A percentile compares a stretch with the other conserved stretches of the same genome.
phyloP scores from a whole-genome alignment of 768 basidiomycete genomes.

The Sarcomyxa edulis region DNA sequence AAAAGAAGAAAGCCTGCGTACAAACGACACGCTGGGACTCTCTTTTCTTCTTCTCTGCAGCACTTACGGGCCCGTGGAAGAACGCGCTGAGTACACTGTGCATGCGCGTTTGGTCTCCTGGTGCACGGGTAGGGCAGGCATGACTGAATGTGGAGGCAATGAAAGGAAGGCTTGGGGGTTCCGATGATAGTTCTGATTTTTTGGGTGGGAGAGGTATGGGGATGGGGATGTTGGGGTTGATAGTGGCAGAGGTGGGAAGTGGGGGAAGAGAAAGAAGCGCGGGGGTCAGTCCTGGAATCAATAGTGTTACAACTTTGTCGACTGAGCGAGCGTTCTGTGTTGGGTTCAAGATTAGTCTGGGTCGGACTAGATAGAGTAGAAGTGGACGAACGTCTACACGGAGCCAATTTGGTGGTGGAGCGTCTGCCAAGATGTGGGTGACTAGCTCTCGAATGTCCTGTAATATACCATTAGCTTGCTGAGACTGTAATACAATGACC shows the following conservation, averaged over 20 bases:
- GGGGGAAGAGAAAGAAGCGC: constrained; percentile 69
- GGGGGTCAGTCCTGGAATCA: constrained; percentile 84
- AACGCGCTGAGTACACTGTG: constrained; percentile 82
- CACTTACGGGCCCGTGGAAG: constrained; percentile 74
- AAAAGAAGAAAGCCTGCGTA: constrained; percentile 18
- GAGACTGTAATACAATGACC: not conserved
- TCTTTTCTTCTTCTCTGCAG: constrained; percentile 74
- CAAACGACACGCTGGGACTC: constrained; percentile 31
- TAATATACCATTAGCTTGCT: not conserved
- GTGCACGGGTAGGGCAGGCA: constrained; percentile 89
- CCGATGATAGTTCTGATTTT: constrained; percentile 18
- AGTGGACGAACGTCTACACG: constrained; percentile 60
- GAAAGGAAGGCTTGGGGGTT: constrained; percentile 48
- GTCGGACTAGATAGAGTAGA: not conserved
- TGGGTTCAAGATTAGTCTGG: constrained; percentile 5
- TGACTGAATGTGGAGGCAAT: constrained; percentile 82
- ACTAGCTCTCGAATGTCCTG: constrained; percentile 89
- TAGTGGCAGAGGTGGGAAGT: constrained; percentile 61
- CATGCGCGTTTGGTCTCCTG: constrained; percentile 82
- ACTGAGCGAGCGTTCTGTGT: constrained; percentile 67
- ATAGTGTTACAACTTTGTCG: constrained; percentile 71
- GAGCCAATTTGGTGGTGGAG: constrained; percentile 84
- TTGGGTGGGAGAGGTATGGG: constrained; percentile 31
- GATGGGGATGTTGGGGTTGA: constrained; percentile 41
- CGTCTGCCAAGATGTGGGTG: constrained; percentile 77